A percentile compares a stretch with the other conserved stretches of the same genome.
phyloP scores from a whole-genome alignment of 148 eudicot genomes.

The Spergularia bocconei region DNA sequence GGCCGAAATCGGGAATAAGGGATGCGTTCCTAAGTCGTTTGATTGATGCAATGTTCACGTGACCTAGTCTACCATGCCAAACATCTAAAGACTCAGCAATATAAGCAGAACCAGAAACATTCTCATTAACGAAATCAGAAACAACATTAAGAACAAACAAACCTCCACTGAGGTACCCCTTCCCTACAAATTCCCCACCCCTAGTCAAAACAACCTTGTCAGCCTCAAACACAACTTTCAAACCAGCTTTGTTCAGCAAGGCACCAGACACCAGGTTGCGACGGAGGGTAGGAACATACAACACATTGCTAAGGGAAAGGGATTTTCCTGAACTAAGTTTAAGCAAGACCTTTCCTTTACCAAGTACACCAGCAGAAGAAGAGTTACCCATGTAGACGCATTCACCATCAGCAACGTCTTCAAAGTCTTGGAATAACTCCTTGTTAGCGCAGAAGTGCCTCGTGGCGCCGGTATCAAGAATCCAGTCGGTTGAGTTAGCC shows the following conservation, averaged over 20 bases:
- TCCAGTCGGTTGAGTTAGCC: neutral
- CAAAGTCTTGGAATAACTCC: neutral
- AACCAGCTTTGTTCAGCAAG: neutral
- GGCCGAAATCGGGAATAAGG: neutral
- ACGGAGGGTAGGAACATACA: neutral
- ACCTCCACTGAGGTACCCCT: no score
- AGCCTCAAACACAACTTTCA: neutral
- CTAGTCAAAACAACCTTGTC: neutral
- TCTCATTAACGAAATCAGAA: neutral
- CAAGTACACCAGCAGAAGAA: no score
- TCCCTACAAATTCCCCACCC: no score
- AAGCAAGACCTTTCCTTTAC: neutral
- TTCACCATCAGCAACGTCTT: neutral
- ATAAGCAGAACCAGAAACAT: constrained; percentile 1
- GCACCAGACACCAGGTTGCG: neutral
- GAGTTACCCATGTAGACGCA: no score
- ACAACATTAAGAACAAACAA: neutral
- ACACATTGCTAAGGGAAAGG: neutral
- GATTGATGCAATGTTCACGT: neutral
- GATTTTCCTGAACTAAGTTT: neutral
- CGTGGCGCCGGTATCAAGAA: neutral
- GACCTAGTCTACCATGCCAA: neutral
- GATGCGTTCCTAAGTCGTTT: neutral
- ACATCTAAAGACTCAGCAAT: constrained; percentile 7
- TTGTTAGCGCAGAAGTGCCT: neutral